phyloP scores from a whole-genome alignment of 2,329 filamentous ascomycete genomes.

The Emergomyces orientalis region DNA sequence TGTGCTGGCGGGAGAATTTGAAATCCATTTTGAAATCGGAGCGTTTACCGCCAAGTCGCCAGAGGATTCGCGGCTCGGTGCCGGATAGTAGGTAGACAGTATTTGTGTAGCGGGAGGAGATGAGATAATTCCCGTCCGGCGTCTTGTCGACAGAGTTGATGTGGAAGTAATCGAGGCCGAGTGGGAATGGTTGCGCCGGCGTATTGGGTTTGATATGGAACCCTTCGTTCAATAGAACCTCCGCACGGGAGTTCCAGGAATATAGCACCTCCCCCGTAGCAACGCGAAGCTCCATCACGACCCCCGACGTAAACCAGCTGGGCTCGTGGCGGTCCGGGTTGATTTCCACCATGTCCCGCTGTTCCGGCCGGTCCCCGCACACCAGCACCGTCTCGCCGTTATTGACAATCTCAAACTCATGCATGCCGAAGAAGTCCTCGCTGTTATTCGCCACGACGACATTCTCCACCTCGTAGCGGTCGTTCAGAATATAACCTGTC shows the following conservation, averaged over 20 bases:
- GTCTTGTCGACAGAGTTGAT: slow-evolving; percentile 36
- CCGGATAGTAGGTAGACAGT: slow-evolving; percentile 43
- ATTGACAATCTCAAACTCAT: slow-evolving; percentile 31
- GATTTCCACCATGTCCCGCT: neutral
- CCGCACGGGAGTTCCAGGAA: neutral
- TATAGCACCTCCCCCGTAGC: neutral
- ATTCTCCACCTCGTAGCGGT: slow-evolving; percentile 37
- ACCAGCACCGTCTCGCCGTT: slow-evolving; percentile 25
- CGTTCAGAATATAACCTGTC: slow-evolving; percentile 40
- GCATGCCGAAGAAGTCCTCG: slow-evolving; percentile 28
- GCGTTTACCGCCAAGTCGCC: slow-evolving; percentile 39
- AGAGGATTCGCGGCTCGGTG: slow-evolving; percentile 34
- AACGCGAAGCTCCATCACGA: neutral
- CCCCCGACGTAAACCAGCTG: neutral
- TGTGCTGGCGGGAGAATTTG: slow-evolving; percentile 33
- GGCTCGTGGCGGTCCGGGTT: neutral
- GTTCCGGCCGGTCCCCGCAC: neutral
- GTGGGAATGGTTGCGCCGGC: neutral
- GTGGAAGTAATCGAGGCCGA: slow-evolving; percentile 20
- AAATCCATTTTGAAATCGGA: slow-evolving; percentile 39
- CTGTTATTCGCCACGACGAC: slow-evolving; percentile 31
- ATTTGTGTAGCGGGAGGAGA: slow-evolving; percentile 40
- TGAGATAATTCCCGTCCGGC: slow-evolving; percentile 37
- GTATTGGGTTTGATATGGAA: neutral
- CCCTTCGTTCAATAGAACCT: neutral